Evolutionary conservation across 768 basidiomycete species (phyloP).

Genomic region (Candolleomyces aberdarensis): DNA sequence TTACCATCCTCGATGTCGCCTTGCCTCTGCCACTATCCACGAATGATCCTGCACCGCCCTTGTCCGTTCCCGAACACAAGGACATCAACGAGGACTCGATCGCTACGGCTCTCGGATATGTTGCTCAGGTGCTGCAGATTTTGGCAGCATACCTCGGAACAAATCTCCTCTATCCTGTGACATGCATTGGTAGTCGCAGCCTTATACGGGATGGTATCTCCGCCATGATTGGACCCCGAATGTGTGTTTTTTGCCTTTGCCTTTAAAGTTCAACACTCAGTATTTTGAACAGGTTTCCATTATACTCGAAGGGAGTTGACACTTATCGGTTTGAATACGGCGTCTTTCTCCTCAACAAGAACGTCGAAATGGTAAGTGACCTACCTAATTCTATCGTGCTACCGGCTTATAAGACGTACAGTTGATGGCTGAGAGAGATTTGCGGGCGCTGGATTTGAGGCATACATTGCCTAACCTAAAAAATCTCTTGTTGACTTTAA

Average conservation of each 20-base stretch:
- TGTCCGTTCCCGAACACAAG: constrained; percentile 59
- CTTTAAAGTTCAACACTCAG: not conserved
- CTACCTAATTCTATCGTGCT: not conserved
- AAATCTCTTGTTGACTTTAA: constrained; percentile 84
- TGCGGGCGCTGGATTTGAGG: constrained; percentile 88
- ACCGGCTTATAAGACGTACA: constrained; percentile 27
- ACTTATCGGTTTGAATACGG: constrained; percentile 97
- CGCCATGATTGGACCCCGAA: constrained; percentile 91
- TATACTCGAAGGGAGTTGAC: constrained; percentile 93
- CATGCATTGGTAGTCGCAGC: constrained; percentile 87
- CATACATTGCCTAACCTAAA: constrained; percentile 97
- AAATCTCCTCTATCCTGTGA: constrained; percentile 82
- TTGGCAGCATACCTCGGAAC: constrained; percentile 78
- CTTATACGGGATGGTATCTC: constrained; percentile 91
- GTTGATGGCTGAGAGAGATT: constrained; percentile 89
- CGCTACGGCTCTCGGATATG: constrained; percentile 89
- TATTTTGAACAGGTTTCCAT: constrained; percentile 68
- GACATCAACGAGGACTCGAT: constrained; percentile 82
- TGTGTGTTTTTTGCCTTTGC: constrained; percentile 50
- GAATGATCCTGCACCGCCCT: constrained; percentile 82
- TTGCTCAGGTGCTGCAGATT: constrained; percentile 81
- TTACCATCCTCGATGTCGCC: constrained; percentile 83
- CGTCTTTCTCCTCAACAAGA: constrained; percentile 93
- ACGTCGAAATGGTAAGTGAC: constrained; percentile 83
- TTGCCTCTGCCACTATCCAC: constrained; percentile 78